These are phyloP conservation scores for Collybiopsis confluens DNA, from an alignment of 768 basidiomycete species.

Conservation along the genomic window DNA sequence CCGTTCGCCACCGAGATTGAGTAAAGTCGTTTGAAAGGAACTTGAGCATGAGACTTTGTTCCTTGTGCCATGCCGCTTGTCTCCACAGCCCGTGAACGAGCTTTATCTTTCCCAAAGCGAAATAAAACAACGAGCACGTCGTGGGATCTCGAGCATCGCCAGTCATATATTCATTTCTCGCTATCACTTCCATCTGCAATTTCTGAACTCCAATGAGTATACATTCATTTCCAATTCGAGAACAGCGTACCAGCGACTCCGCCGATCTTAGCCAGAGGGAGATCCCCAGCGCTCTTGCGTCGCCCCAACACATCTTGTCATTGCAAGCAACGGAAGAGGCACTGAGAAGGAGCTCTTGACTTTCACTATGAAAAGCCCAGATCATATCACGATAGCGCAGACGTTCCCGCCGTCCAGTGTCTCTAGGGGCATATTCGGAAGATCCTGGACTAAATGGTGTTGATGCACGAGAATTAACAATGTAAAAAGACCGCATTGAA, in stretches of 20 bases:
- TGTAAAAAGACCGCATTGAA: slow-evolving; percentile 89
- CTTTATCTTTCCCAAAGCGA: slow-evolving; percentile 88
- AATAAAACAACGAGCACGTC: slow-evolving; percentile 87
- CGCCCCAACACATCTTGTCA: slow-evolving; percentile 86
- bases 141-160: slow-evolving; percentile 87
- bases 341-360: slow-evolving; percentile 76
- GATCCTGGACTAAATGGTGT: slow-evolving; percentile 43
- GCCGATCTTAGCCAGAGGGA: slow-evolving; percentile 82
- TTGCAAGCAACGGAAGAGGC: slow-evolving; percentile 70
- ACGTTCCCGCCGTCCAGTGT: slow-evolving; percentile 63
- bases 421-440: slow-evolving; percentile 34
- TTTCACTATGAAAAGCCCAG: slow-evolving; percentile 97
- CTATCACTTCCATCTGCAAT: slow-evolving; percentile 80
- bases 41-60: slow-evolving; percentile 84
- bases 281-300: slow-evolving; percentile 82
- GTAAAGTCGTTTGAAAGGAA: slow-evolving; percentile 90
- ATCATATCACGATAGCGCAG: slow-evolving; percentile 91
- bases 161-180: slow-evolving; percentile 89
- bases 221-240: not conserved
- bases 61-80: slow-evolving; percentile 91
- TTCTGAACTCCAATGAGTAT: slow-evolving; percentile 38
- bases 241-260: slow-evolving; percentile 66
- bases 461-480: slow-evolving; percentile 66
- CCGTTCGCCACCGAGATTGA: slow-evolving; percentile 80
- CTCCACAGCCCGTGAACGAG: slow-evolving; percentile 95